Conservation (phyloP, 176 grass and related monocot genomes). For the Triticum dicoccoides region DNA sequence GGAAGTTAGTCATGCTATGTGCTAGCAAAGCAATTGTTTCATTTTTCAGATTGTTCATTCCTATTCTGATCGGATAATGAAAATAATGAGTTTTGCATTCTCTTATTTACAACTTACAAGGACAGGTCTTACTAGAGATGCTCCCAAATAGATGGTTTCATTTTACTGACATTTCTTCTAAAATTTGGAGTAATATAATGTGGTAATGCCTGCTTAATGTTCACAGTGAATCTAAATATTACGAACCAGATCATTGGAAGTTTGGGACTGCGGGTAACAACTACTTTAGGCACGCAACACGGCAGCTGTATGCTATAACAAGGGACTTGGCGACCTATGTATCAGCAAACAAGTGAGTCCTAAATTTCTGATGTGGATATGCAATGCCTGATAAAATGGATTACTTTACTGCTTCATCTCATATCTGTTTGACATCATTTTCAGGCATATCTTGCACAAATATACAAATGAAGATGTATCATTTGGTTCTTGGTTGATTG, state of each 20-base stretch:
- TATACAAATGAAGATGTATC: constrained; percentile 92
- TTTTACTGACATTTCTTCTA: not conserved
- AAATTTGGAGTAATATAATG: constrained; percentile 9
- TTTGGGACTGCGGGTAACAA: constrained; percentile 73
- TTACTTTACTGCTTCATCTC: not conserved
- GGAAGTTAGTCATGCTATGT: constrained; percentile 6
- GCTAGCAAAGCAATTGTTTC: constrained; percentile 1
- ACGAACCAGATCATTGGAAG: constrained; percentile 81
- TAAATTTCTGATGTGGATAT: not conserved
- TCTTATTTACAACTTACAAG: not conserved
- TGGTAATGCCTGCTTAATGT: constrained; percentile 7
- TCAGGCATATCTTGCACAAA: constrained; percentile 81
- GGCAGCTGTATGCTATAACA: constrained; percentile 73
- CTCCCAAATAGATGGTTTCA: not conserved
- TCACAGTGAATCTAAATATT: constrained; percentile 63
- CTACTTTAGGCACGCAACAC: constrained; percentile 79
- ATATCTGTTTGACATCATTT: constrained; percentile 8
- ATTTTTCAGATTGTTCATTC: not conserved
- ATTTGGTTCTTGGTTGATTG: constrained; percentile 84
- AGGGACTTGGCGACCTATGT: constrained; percentile 76
- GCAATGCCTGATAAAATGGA: not conserved
- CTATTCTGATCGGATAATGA: not conserved
- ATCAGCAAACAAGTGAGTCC: constrained; percentile 63
- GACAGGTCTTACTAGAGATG: not conserved
- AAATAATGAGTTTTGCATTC: not conserved